Base-by-base conservation (phyloP, 371 early-diverging fungal genomes). In the Syncephalastrum monosporum region DNA sequence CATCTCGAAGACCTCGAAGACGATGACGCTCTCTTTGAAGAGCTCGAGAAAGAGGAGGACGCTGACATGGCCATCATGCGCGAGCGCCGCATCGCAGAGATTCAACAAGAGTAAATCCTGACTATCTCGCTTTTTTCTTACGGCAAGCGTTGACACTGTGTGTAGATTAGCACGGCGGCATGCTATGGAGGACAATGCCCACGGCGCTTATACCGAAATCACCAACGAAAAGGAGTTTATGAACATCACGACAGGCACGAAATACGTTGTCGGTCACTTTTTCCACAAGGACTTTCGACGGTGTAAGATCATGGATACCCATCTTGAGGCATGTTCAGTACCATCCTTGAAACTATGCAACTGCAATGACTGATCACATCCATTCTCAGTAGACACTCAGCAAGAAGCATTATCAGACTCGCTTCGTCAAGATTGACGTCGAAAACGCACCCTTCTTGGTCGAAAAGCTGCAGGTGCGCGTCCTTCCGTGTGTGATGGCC, bases 261-360 rank as follows among this genome's bases (percentile, higher is more conserved):
- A 87, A 50, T 75, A 83, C 44, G 83, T 84, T 27, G 90, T 93
- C 5, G 88, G 93, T 6, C 96, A 96, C 63, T 98, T 98, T 64
- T 91, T 77, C 49, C 96, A 95, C 64, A 80, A 86, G 50, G 94
- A 96, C 59, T 98, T 97, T 74, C 83, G 93, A 59, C 82, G 95
- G 45, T 97, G 99, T 65, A 85, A 91, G 67, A 92, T 97, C 48
- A 87, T 98, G 75, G 95, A 97, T 72, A 85, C 75, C 57, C 97
- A 98, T 71, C 67, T 97, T 47, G 85, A 86, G 67, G 87, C 88
- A 73, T 42, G 53, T 23, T 25, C 47, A 16, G 38, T 41, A 7
- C 10, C 24, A n/a, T 15, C 15, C 21, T 4, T 3, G 4, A 44
- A 44, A 38, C 47, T 25, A 21, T 52, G 21, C 21, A 3, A 23